Evolutionary conservation across 2,329 filamentous ascomycete genomes (phyloP).

Genomic region (Didymella glomerata): DNA sequence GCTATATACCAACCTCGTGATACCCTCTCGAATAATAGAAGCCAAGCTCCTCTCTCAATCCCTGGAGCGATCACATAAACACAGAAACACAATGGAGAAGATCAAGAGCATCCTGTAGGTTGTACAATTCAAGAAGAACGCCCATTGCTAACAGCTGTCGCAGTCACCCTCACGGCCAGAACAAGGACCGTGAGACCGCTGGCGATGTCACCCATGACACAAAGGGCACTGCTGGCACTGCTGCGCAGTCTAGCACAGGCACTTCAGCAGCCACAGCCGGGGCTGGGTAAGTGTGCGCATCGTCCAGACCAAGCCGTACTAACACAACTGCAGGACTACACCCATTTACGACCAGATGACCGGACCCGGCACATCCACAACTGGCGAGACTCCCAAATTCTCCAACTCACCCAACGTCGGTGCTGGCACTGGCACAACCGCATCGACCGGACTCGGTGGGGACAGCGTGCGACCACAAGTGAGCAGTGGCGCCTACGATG

Average conservation of each 20-base stretch:
- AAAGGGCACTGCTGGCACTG: slow-evolving; percentile 25
- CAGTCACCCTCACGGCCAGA: slow-evolving; percentile 46
- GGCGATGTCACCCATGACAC: slow-evolving; percentile 28
- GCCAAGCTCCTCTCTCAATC: slow-evolving; percentile 12
- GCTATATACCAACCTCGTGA: slow-evolving; percentile 7
- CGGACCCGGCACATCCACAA: slow-evolving; percentile 13
- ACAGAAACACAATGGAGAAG: slow-evolving; percentile 52
- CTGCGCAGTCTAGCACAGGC: slow-evolving; percentile 10
- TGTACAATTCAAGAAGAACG: background rate
- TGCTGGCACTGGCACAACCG: slow-evolving; percentile 24
- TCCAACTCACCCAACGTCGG: slow-evolving; percentile 17
- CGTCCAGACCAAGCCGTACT: background rate
- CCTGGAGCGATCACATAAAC: slow-evolving; percentile 22
- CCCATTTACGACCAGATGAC: slow-evolving; percentile 47
- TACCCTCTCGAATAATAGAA: slow-evolving; percentile 6
- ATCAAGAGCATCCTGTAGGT: slow-evolving; percentile 56
- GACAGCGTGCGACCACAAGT: slow-evolving; percentile 32
- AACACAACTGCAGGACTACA: slow-evolving; percentile 1
- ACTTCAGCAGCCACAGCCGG: slow-evolving; percentile 5
- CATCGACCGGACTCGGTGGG: slow-evolving; percentile 5
- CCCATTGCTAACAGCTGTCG: slow-evolving; percentile 31
- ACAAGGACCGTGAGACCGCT: slow-evolving; percentile 47
- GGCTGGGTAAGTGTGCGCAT: background rate
- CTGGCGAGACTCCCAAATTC: slow-evolving; percentile 18
- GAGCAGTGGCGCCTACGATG: slow-evolving; percentile 26